Evolutionary conservation across 768 basidiomycete genomes (phyloP).

Genomic region (Leccinum aurantiacum): DNA sequence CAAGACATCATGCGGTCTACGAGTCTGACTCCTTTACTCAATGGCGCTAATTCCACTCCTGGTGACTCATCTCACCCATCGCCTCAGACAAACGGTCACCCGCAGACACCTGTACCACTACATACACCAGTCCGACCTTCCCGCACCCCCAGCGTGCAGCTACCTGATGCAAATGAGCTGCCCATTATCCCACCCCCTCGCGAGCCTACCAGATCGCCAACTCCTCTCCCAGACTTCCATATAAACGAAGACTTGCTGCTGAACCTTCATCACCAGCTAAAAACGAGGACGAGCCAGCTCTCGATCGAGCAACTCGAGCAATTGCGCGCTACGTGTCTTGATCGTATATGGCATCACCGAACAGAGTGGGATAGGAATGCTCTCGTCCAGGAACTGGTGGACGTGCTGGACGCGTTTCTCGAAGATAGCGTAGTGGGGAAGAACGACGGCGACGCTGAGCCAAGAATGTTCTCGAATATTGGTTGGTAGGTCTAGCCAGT

Average conservation of each 20-base stretch:
- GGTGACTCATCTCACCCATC: constrained; percentile 1
- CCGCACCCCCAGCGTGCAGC: constrained; percentile 10
- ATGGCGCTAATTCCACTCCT: constrained; percentile 19
- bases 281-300: constrained; percentile 54
- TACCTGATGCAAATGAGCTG: constrained; percentile 18
- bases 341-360: constrained; percentile 78
- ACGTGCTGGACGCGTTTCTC: constrained; percentile 62
- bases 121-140: background rate
- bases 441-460: constrained; percentile 5
- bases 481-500: constrained; percentile 5
- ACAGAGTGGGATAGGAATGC: constrained; percentile 79
- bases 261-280: constrained; percentile 50
- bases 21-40: constrained; percentile 28
- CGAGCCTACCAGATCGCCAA: constrained; percentile 59
- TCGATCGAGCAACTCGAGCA: constrained; percentile 93
- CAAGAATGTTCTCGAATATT: constrained; percentile 1
- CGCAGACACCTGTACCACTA: constrained; percentile 11
- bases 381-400: constrained; percentile 59
- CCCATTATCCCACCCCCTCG: constrained; percentile 24
- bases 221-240: constrained; percentile 77
- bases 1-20: constrained; percentile 24
- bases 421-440: constrained; percentile 50
- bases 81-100: constrained; percentile 13
- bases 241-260: constrained; percentile 52
- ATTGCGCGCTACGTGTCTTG: constrained; percentile 79